Evolutionary conservation across 106 monocot genomes (phyloP).

Genomic region (Dactylorhiza incarnata): DNA sequence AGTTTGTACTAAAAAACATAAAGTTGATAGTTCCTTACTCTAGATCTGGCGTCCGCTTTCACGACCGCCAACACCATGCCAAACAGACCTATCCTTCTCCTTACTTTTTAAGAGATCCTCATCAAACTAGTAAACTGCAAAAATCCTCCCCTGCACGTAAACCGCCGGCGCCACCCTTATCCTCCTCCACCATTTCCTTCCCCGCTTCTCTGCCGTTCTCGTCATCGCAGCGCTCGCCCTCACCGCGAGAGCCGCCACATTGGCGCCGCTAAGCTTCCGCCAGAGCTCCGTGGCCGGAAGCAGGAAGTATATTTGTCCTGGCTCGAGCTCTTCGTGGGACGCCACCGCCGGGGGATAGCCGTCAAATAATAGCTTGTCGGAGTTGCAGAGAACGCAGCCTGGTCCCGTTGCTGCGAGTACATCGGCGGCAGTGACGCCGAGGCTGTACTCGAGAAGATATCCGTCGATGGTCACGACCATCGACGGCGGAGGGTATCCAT

Average conservation of each 20-base stretch:
- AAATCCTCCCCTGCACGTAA: too few species aligned
- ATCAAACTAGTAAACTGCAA: too few species aligned
- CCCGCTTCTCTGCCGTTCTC: background rate
- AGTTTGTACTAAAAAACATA: too few species aligned
- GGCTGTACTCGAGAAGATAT: background rate
- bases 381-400: background rate
- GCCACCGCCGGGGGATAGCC: background rate
- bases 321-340: background rate
- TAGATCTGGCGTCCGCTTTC: too few species aligned
- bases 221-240: constrained; percentile 13
- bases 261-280: background rate
- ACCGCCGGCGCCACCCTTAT: background rate
- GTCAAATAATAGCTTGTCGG: constrained; percentile 5
- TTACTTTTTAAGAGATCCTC: too few species aligned
- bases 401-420: background rate
- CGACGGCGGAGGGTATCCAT: background rate
- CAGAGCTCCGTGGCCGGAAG: constrained; percentile 7
- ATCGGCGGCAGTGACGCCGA: background rate
- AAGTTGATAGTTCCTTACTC: too few species aligned
- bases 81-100: too few species aligned
- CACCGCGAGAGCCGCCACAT: constrained; percentile 7
- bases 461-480: background rate
- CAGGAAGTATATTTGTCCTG: constrained; percentile 17
- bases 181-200: background rate
- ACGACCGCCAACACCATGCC: too few species aligned